Evolutionary conservation across 495 filamentous ascomycete genomes (phyloP).

Genomic region (Penicillium simplicissimum): DNA sequence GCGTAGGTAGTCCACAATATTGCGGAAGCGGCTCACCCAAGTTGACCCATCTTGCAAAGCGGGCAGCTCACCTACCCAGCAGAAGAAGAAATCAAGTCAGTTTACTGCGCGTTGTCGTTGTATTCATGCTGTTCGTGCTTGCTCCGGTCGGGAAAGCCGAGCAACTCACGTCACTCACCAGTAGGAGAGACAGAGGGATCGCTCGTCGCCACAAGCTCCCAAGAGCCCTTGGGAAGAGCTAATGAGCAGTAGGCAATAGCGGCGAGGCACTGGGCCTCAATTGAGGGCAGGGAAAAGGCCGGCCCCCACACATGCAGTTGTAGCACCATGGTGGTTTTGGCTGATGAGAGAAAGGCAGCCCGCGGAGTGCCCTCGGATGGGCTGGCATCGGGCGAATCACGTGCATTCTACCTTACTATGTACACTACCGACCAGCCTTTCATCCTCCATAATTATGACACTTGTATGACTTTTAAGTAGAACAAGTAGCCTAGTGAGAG

Average conservation of each 20-base stretch:
- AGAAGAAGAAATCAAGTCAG: conserved; percentile 9
- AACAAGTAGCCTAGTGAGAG: not conserved
- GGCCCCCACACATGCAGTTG: conserved; percentile 92
- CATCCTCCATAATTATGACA: not conserved
- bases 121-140: not conserved
- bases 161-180: conserved; percentile 54
- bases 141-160: conserved; percentile 6
- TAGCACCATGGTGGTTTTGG: conserved; percentile 54
- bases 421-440: not conserved
- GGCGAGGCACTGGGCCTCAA: conserved; percentile 85
- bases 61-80: conserved; percentile 68
- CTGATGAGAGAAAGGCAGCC: conserved; percentile 17
- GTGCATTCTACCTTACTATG: conserved; percentile 22
- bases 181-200: conserved; percentile 74
- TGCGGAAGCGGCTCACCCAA: conserved; percentile 70
- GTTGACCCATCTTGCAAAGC: conserved; percentile 63
- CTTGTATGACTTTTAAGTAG: not conserved
- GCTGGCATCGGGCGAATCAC: conserved; percentile 25
- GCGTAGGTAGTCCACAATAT: conserved; percentile 71
- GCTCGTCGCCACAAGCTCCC: conserved; percentile 75
- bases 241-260: conserved; percentile 69
- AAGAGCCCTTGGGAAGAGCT: conserved; percentile 58
- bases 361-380: conserved; percentile 19
- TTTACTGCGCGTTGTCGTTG: not conserved
- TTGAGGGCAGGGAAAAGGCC: conserved; percentile 81